Evolutionary conservation across 164 flowering plant species (phyloP), one percentile per base, ranked within the genome.

Genomic region (Vitis labrusca): DNA sequence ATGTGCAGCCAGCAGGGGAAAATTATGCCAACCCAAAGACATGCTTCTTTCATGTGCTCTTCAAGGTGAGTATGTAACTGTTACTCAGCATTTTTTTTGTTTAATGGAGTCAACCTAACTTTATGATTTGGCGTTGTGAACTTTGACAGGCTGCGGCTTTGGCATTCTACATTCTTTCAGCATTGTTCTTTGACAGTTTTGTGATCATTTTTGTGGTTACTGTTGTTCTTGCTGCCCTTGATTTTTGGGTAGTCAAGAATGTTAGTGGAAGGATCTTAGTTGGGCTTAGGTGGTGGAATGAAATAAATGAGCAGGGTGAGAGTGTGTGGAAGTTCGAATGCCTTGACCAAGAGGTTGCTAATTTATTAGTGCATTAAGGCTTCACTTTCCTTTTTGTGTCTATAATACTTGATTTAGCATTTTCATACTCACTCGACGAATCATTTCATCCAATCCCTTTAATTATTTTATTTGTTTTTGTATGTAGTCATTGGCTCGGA

Each of bases 211-310:
- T 95, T 76, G 99, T 95, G 82, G 86, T 93, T 49, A 91, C 98
- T 61, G 97, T 91, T 61, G 81, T 95, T 78, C 93, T 93, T 15
- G 83, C 98, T 77, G 94, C 98, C 65, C 92, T 95, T 73, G 99
- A 93, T 72, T 95, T 95, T 77, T 93, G 99, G 99, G 97, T 95
- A 1, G 99, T 95, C 27, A 95, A 93, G 82, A 95, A 95, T 85
- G 93, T 95, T 19, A 95, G 96, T 82, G 98, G 99, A 12, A 85
- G 98, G 50, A 95, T 95, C 50, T 79, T 95, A 66, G 99, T 93
- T 71, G 98, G 99, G 61, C 73, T 95, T 74, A 89, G 99, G 81
- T 95, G 98, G 99, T 91, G 98, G 98, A 95, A 95, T 84, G 99
- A 95, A 79, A 91, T 91, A 61, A 77, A 95, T 81, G 99, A 95